Evolutionary conservation across 179 eudicot genomes (phyloP).

Genomic region (Beta lomatogona): DNA sequence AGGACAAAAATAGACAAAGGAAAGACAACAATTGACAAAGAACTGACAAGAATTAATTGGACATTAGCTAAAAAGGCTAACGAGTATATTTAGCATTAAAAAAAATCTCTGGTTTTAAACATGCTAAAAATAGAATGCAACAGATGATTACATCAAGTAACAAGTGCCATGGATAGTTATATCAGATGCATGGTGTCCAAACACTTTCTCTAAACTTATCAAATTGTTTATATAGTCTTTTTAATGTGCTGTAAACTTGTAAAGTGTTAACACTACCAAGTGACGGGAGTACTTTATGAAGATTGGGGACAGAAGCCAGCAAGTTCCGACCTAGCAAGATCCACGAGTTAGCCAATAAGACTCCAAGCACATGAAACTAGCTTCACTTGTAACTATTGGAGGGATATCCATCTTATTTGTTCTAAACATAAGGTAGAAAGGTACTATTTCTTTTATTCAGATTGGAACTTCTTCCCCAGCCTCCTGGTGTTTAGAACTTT

Average conservation of each 20-base stretch:
- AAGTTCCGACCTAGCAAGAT: neutral
- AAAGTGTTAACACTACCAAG: neutral
- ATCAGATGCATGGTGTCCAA: neutral
- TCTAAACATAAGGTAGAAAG: neutral
- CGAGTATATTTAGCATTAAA: neutral
- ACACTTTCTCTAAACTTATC: neutral
- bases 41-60: neutral
- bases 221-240: neutral
- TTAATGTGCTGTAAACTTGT: neutral
- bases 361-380: neutral
- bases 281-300: neutral
- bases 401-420: neutral
- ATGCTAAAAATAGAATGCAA: neutral
- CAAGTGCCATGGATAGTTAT: neutral
- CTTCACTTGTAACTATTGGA: neutral
- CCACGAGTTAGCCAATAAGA: neutral
- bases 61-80: neutral
- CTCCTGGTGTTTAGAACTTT: neutral
- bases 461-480: neutral
- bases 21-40: no score
- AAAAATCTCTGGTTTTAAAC: no score
- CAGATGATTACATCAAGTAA: neutral
- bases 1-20: neutral
- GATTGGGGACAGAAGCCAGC: neutral
- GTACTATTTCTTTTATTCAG: neutral